Evolutionary conservation across 768 basidiomycete genomes (phyloP), one percentile per base, ranked within the genome.

Genomic region (Cystobasidium tubakii): DNA sequence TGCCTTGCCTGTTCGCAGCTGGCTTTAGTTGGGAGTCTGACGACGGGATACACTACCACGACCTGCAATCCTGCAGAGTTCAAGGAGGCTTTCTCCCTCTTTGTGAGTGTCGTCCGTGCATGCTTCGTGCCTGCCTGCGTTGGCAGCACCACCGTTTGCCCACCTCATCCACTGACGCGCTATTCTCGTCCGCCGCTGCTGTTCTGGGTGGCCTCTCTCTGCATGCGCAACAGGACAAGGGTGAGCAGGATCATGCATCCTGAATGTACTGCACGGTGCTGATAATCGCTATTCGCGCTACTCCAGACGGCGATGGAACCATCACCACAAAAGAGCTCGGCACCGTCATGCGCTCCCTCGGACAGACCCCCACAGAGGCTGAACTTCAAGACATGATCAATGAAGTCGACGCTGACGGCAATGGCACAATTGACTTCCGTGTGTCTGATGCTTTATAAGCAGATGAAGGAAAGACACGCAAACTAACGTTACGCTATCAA

Each of bases 41-140:
- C 17, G 6, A 1, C 36, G 25, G 44, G n/a, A n/a, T n/a, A n/a
- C n/a, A n/a, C 15, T 39, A 15, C 3, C 65, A 27, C 27, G 42
- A 44, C 4, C 23, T 65, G 31, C 27, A 27, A n/a, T n/a, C 31
- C 13, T 19, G 44, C 81, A 91, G 92, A 95, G 83, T 97, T 94
- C 87, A 97, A 95, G 86, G 95, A 97, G 85, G 94, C 94, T 63
- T 97, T 98, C 84, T 92, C 93, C 74, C 86, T 98, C 25, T 97
- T 98, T 82, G 92, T 92, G 74, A 73, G 85, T 82, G 54, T n/a
- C n/a, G 63, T 55, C 69, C 62, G 17, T 76, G 73, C 73, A 73
- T 62, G 21, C 17, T 7, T 54, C 36, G 62, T 63, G 33, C 62
- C n/a, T 15, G 25, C 36, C n/a, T n/a, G n/a, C n/a, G n/a, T n/a